Evolutionary conservation across 2,329 filamentous ascomycete genomes (phyloP).

Genomic region (Coniosporium tulheliwenetii): DNA sequence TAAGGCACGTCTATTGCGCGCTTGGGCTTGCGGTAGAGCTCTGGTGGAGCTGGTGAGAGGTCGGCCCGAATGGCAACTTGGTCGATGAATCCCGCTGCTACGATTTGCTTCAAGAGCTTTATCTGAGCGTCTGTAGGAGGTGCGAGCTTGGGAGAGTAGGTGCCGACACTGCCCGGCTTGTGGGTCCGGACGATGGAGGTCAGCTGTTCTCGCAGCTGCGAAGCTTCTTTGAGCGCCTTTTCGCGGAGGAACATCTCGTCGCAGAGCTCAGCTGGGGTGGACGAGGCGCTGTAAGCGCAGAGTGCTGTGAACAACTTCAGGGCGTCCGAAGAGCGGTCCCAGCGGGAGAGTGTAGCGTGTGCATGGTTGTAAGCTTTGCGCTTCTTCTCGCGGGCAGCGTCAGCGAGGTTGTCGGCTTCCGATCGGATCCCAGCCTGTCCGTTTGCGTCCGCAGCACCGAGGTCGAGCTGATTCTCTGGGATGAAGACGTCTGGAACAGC

Average conservation of each 20-base stretch:
- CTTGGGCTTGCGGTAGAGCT: slow-evolving; percentile 51
- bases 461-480: slow-evolving; percentile 61
- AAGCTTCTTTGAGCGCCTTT: slow-evolving; percentile 76
- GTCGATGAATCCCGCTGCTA: slow-evolving; percentile 84
- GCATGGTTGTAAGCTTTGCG: slow-evolving; percentile 53
- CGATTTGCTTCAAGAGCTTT: slow-evolving; percentile 75
- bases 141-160: slow-evolving; percentile 35
- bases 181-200: slow-evolving; percentile 65
- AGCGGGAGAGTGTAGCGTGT: slow-evolving; percentile 61
- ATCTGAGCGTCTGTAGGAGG: slow-evolving; percentile 49
- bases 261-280: slow-evolving; percentile 53
- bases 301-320: slow-evolving; percentile 83
- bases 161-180: slow-evolving; percentile 34
- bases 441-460: slow-evolving; percentile 27
- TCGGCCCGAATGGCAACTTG: slow-evolving; percentile 88
- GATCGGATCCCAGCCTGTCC: slow-evolving; percentile 32
- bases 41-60: slow-evolving; percentile 57
- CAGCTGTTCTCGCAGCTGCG: slow-evolving; percentile 70
- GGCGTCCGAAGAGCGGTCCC: slow-evolving; percentile 73
- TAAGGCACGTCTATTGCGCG: slow-evolving; percentile 91
- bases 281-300: slow-evolving; percentile 53
- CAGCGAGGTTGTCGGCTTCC: slow-evolving; percentile 54
- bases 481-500: slow-evolving; percentile 82
- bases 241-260: slow-evolving; percentile 68
- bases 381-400: slow-evolving; percentile 49